Base-by-base conservation (phyloP, 345 rosid species). In the Salix suchowensis region DNA sequence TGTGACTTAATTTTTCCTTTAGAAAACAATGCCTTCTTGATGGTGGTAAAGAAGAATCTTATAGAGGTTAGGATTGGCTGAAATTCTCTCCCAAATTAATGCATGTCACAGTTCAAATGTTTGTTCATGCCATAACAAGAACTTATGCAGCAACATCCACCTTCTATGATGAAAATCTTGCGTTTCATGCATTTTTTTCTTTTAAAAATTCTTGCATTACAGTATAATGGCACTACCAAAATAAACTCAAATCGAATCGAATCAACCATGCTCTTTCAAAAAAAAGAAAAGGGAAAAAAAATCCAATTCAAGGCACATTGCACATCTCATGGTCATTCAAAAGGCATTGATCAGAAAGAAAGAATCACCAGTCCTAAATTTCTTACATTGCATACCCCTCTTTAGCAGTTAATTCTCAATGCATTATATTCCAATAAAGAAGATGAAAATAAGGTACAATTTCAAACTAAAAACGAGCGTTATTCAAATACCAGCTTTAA, bases 401-500 rank as follows among this genome's bases (percentile, higher is more conserved):
- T 62, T 73, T 12, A 24, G 28, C 28, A 40, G 5, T 40, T 44
- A 34, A 71, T 16, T 30, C 7, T 2, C 28, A 32, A 30, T 32
- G 52, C 9, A 34, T 34, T 52, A 40, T 5, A 54, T 30, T 44
- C 34, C 14, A 34, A 54, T 15, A 7, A 40, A 42, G 16, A 44
- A 46, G 50, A 46, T 46, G 18, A 62, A 28, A 62, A 21, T 62
- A 23, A 62, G 30, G 26, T 26, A 26, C 34, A 62, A 26, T 12
- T 46, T 46, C 16, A 46, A 46, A 13, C 15, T 12, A 46, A 46
- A 46, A 62, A 62, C 5, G 14, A n/a, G 10, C 19, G 23, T 62
- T 28, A 26, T 62, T 62, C 66, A 65, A 39, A 26, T 73, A 78
- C 81, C 81, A 73, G 74, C 74, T 78, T 78, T 32, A 78, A 61